phyloP scores from a whole-genome alignment of 2,329 filamentous ascomycete species.

The Fusarium sp. region DNA sequence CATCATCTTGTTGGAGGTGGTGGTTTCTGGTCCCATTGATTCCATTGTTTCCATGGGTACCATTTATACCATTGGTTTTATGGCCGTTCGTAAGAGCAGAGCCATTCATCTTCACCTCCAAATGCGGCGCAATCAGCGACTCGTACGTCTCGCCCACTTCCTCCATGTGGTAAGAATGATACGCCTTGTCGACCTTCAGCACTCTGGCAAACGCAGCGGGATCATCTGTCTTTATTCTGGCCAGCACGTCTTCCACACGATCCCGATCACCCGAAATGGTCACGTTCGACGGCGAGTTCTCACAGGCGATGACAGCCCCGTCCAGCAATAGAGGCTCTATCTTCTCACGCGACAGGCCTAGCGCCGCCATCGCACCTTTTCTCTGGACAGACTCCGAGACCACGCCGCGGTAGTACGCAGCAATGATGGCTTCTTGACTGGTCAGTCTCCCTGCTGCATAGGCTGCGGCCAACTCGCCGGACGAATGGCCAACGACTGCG shows the following conservation, averaged over 20 bases:
- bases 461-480: conserved; percentile 58
- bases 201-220: conserved; percentile 48
- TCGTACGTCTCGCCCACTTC: conserved; percentile 43
- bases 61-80: conserved; percentile 1
- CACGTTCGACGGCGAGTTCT: conserved; percentile 51
- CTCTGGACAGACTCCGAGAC: conserved; percentile 10
- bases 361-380: conserved; percentile 53
- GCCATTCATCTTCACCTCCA: not conserved
- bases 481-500: conserved; percentile 56
- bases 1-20: not conserved
- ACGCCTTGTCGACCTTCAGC: conserved; percentile 54
- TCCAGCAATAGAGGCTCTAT: conserved; percentile 31
- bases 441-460: conserved; percentile 54
- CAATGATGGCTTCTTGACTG: conserved; percentile 52
- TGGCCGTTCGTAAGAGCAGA: conserved; percentile 2
- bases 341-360: conserved; percentile 51
- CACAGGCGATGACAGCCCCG: conserved; percentile 50
- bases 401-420: conserved; percentile 55
- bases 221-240: conserved; percentile 42
- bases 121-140: conserved; percentile 13
- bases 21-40: conserved; percentile 1
- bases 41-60: not conserved
- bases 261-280: conserved; percentile 50
- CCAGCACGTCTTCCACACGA: conserved; percentile 44
- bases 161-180: conserved; percentile 55